Base-by-base conservation (phyloP, 441 rosid species). In the Pelargonium citronellum region DNA sequence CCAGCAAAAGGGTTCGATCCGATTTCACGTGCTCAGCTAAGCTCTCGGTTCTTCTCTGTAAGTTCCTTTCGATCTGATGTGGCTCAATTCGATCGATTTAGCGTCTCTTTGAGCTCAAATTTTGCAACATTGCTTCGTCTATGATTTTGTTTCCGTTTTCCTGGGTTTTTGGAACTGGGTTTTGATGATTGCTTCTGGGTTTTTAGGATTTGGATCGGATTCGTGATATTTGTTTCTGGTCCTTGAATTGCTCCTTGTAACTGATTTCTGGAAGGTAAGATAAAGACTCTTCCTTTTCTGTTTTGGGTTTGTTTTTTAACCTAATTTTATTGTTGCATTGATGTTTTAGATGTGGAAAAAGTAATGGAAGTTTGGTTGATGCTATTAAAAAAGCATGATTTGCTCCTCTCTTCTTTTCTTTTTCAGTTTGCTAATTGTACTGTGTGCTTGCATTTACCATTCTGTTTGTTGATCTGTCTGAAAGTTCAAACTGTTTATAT, bases 251-350 rank as follows among this genome's bases (percentile, higher is more conserved):
- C 55, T 61, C 67, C 68, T 47, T 67, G 10, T 68, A 67, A 65
- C 44, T 49, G 75, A 30, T 71, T 58, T 69, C 77, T 74, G 4
- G 64, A 64, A 70, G 72, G 75, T 73, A 60, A 70, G 75, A 75
- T 74, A 46, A 20, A 65, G 61, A 16, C 61, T 55, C 61, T 9
- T 55, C 22, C 22, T 53, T 55, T 55, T 15, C 17, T 16, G 7
- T 5, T 53, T 12, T 53, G 6, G 5, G 39, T 34, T 34, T 34
- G 39, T 4, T 55, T 55, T 55, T 8, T 10, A 9, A 55, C 61
- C 24, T 20, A 16, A 55, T 76, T 73, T 47, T 67, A 27, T 44
- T 70, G 55, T 51, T 61, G 22, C 22, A 19, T 44, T 9, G 62
- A 2, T 15, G 74, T 71, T 34, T 34, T 34, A 34, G 39, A 34